Evolutionary conservation across 2,329 filamentous ascomycete genomes (phyloP), one percentile per base, ranked within the genome.

Genomic region (Drechslerella coelobrocha): DNA sequence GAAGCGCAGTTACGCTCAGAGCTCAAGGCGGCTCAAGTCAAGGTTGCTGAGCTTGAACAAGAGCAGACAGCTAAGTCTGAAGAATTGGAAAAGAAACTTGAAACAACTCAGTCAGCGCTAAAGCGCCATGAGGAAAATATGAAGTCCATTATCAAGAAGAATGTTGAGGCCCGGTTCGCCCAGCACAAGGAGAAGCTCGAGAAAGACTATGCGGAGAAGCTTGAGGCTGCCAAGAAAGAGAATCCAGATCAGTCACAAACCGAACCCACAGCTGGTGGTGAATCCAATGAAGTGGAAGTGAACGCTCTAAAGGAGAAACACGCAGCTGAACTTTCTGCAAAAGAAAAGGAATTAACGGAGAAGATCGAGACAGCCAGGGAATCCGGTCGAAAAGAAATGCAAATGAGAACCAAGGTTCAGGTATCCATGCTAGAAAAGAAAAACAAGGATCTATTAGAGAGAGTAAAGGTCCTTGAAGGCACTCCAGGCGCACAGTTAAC

Each of bases 201-300:
- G 74, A 80, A 80, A 2, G 86, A 88, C 74, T 81, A 80, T 34
- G 79, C 81, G 12, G 61, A 86, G 73, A 85, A 92, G 74, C 83
- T 94, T 8, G 86, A 88, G 45, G 82, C 82, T 1, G 83, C 88
- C 57, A 87, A 86, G 69, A 82, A 81, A 31, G 81, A 83, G 45
- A 82, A 83, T 8, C 81, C 84, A 52, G 77, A 83, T 6, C 81
- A 83, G 60, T 75, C 78, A 4, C 78, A 80, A 14, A 75, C 81
- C 2, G 37, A 29, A 5, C 41, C 57, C 2, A 10, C 56, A 24
- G 41, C 51, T 17, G 27, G 51, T 37, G 23, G 57, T 12, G 65
- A 69, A 47, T 53, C 54, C 12, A 75, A 74, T 19, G 72, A 75
- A 37, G 68, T 52, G 10, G 74, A 75, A 39, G 53, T 75, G 27